These are phyloP conservation scores for Mariannaea sp. DNA, from an alignment of 2,329 filamentous ascomycete genomes.

Conservation along the genomic window DNA sequence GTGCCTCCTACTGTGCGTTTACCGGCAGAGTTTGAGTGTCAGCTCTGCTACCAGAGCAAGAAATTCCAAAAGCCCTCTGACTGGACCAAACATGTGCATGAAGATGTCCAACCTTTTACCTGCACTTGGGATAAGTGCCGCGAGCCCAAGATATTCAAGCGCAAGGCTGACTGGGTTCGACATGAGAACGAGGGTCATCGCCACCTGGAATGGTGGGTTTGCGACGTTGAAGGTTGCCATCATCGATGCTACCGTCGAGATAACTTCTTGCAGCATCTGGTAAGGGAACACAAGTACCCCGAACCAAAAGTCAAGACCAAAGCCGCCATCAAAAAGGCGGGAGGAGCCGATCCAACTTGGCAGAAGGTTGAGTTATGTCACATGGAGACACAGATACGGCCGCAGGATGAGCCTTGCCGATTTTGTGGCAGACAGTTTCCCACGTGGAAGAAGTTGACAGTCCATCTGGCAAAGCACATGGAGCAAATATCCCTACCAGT, in stretches of 20 bases:
- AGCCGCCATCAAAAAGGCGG: conserved; percentile 65
- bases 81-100: conserved; percentile 96
- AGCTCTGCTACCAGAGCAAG: conserved; percentile 83
- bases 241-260: conserved; percentile 87
- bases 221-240: conserved; percentile 77
- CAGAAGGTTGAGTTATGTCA: conserved; percentile 78
- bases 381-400: conserved; percentile 65
- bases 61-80: conserved; percentile 90
- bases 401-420: conserved; percentile 79
- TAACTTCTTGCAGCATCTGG: conserved; percentile 91
- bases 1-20: conserved; percentile 77
- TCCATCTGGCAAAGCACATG: conserved; percentile 95
- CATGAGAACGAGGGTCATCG: conserved; percentile 93
- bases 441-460: conserved; percentile 90
- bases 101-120: conserved; percentile 91
- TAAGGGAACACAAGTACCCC: conserved; percentile 84
- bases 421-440: conserved; percentile 83
- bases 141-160: conserved; percentile 90
- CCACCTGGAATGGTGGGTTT: conserved; percentile 90
- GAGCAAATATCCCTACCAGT: conserved; percentile 87
- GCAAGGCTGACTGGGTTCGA: conserved; percentile 93
- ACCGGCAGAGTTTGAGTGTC: conserved; percentile 88
- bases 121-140: conserved; percentile 85
- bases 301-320: conserved; percentile 83
- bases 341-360: conserved; percentile 70